A percentile compares a stretch with the other conserved stretches of the same genome.
Evolutionary conservation across 495 filamentous ascomycete species (phyloP).

Genomic region (Penicillium odoratum): DNA sequence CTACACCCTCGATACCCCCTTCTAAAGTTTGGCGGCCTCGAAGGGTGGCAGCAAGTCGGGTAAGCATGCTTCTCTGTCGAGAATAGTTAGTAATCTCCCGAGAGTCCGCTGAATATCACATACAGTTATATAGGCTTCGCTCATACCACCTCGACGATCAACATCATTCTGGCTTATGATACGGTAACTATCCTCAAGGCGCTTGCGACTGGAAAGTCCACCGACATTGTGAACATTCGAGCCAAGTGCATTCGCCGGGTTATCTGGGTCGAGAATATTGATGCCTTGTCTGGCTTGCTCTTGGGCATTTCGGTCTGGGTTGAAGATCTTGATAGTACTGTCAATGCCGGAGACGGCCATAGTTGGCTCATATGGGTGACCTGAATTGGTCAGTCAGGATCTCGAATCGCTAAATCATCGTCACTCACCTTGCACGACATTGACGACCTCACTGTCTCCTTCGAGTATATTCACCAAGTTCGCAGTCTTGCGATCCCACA

Average conservation of each 20-base stretch:
- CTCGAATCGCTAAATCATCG: background rate
- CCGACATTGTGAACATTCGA: conserved; percentile 21
- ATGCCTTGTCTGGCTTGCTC: conserved; percentile 56
- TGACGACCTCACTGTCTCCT: conserved; percentile 72
- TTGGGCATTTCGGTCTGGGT: conserved; percentile 60
- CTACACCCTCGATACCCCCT: conserved; percentile 8
- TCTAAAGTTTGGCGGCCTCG: conserved; percentile 34
- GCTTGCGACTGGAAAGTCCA: conserved; percentile 57
- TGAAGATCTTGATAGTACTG: conserved; percentile 76
- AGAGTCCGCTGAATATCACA: conserved; percentile 31
- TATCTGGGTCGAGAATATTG: conserved; percentile 51
- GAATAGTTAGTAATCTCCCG: conserved; percentile 6
- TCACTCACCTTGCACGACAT: conserved; percentile 63
- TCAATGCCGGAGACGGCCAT: conserved; percentile 73
- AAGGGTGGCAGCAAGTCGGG: conserved; percentile 51
- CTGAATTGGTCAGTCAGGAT: conserved; percentile 28
- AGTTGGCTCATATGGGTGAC: conserved; percentile 71
- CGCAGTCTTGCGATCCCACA: conserved; percentile 66
- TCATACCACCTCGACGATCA: conserved; percentile 59
- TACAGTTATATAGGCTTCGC: conserved; percentile 65
- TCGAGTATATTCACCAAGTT: conserved; percentile 67
- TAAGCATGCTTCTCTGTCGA: conserved; percentile 60
- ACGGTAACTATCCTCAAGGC: conserved; percentile 60
- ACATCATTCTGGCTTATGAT: conserved; percentile 68
- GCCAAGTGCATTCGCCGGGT: conserved; percentile 34